These are phyloP conservation scores for Coemansia sp. DNA, from an alignment of 192 early-diverging fungal genomes.

Conservation along the genomic window DNA sequence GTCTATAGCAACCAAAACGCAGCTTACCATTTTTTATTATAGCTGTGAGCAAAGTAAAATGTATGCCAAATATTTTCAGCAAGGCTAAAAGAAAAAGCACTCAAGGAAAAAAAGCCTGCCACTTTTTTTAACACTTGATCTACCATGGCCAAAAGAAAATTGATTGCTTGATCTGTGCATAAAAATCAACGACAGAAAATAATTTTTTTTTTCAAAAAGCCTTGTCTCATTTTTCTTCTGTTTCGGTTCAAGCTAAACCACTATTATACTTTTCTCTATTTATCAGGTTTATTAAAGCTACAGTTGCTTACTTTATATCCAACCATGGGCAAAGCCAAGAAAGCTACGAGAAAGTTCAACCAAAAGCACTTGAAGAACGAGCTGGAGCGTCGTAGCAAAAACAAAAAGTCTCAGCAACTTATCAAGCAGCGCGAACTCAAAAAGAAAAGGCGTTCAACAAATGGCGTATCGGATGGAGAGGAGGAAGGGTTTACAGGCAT, in stretches of 20 bases:
- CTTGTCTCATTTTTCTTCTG: background rate
- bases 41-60: background rate
- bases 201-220: background rate
- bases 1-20: background rate
- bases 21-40: background rate
- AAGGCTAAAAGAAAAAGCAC: background rate
- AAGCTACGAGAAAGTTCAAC: slow-evolving; percentile 78
- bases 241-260: background rate
- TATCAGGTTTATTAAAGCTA: background rate
- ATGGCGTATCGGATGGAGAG: slow-evolving; percentile 18
- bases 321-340: slow-evolving; percentile 57
- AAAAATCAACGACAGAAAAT: background rate
- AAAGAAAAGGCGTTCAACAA: slow-evolving; percentile 51
- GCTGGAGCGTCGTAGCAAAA: slow-evolving; percentile 61
- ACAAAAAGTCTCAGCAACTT: slow-evolving; percentile 62
- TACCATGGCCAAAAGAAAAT: too few species aligned
- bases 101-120: too few species aligned
- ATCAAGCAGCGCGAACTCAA: slow-evolving; percentile 63
- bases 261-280: background rate
- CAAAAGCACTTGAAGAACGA: slow-evolving; percentile 74
- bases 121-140: too few species aligned
- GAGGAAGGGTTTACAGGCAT: slow-evolving; percentile 43
- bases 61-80: background rate
- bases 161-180: too few species aligned
- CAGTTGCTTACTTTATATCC: background rate